A percentile compares a stretch with the other conserved stretches of the same genome.
Evolutionary conservation across 2,329 filamentous ascomycete genomes (phyloP).

Genomic region (Pseudocercospora fijiensis): DNA sequence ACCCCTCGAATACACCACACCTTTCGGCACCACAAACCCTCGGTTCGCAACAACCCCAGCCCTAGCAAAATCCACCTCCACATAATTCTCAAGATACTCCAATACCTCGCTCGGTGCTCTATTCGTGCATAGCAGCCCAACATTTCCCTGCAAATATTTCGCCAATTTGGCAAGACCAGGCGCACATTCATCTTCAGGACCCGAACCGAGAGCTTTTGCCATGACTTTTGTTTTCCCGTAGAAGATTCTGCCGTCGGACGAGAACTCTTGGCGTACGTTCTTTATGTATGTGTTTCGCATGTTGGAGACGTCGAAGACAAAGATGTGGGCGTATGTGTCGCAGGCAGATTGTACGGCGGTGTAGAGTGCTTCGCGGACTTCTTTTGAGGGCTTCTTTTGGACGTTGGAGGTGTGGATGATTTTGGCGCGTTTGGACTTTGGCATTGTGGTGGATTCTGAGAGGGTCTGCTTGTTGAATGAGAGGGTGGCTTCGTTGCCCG

Average conservation of each 20-base stretch:
- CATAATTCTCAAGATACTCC: constrained; percentile 69
- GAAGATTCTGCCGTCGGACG: constrained; percentile 82
- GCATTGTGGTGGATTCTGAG: constrained; percentile 61
- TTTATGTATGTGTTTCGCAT: constrained; percentile 98
- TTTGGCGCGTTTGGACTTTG: constrained; percentile 91
- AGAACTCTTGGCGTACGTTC: constrained; percentile 79
- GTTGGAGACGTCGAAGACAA: constrained; percentile 92
- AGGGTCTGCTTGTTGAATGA: neutral
- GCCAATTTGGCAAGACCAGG: constrained; percentile 71
- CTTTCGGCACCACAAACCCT: constrained; percentile 76
- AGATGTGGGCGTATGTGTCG: constrained; percentile 83
- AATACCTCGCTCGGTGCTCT: constrained; percentile 66
- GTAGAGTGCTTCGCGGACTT: constrained; percentile 82
- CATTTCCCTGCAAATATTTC: constrained; percentile 71
- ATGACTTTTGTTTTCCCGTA: constrained; percentile 99
- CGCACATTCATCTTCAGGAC: constrained; percentile 69
- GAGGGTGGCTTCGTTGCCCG: neutral
- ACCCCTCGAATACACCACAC: constrained; percentile 73
- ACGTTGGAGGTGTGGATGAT: constrained; percentile 89
- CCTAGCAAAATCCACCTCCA: constrained; percentile 84
- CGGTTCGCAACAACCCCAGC: constrained; percentile 75
- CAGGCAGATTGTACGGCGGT: constrained; percentile 81
- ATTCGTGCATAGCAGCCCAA: constrained; percentile 88
- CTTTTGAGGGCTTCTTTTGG: constrained; percentile 82
- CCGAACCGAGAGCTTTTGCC: constrained; percentile 85